Base-by-base conservation (phyloP, 495 filamentous ascomycete species). In the Xylaria castorea region DNA sequence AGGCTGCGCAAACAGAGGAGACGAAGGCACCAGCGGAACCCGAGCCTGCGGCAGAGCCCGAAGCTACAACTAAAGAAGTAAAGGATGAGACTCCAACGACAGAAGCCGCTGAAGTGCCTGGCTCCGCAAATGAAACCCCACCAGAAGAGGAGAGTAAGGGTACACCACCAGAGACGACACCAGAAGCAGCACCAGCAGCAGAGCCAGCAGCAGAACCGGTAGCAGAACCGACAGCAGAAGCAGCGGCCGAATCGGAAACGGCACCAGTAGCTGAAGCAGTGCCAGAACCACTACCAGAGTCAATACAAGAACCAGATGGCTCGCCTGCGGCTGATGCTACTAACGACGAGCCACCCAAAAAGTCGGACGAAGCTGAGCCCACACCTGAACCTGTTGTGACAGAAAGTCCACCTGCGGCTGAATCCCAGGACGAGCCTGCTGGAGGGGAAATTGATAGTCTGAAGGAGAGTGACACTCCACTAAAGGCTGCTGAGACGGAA, bases 1-100 rank as follows among this genome's bases (percentile, higher is more conserved):
- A 77, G 42, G 1, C 63, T 20, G 27, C 8, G 6, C 16, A 32
- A 50, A 75, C 75, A 36, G 74, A 64, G 36, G 79, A 76, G 65
- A 73, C 73, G 46, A 76, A 78, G 48, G 46, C 67, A 42, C 71
- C 74, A 18, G 55, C 48, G 42, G 76, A 73, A 34, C 16, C 61
- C n/a, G 67, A 76, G 62, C 71, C 67, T 27, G 57, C 64, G 40
- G 58, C 46, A 38, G 44, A 75, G 46, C 55, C 57, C 46, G 73
- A 74, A 16, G 36, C 48, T 36, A 71, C 66, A 65, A 36, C 36
- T 42, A 72, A 70, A 53, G 75, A 77, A 44, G 53, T 48, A 32
- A 74, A 75, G 42, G 72, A 74, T 8, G 70, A 75, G 61, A 60
- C n/a, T 25, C 22, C 62, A 9, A 53, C 73, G 30, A 64, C 67